Evolutionary conservation across 108 stramenopile species (phyloP), one percentile per base, ranked within the genome.

Genomic region (Licmophora abbreviata): DNA sequence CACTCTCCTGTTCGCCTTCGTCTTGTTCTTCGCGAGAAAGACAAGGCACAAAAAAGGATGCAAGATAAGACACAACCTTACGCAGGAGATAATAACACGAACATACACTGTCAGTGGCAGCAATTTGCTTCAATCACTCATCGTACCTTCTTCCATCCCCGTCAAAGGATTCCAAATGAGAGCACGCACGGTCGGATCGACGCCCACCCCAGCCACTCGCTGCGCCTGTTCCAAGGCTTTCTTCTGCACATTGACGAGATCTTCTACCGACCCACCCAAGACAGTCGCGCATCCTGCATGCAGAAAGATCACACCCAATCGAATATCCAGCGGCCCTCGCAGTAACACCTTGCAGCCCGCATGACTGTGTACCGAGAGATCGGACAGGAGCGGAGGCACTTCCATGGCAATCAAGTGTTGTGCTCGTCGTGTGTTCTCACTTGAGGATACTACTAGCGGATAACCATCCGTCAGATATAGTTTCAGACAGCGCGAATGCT

Each of bases 101-200:
- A n/a, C n/a, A n/a, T n/a, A n/a, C n/a, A n/a, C n/a, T n/a, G n/a
- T n/a, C n/a, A 43, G 42, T 43, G 5, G 42, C 42, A 43, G 14
- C 42, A 43, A 43, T 21, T 35, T n/a, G 10, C 14, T n/a, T n/a
- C n/a, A n/a, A n/a, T n/a, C n/a, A n/a, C n/a, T n/a, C n/a, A n/a
- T n/a, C n/a, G 6, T 43, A 30, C 56, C 49, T 22, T 63, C 52
- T 11, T 61, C 60, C 1, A 14, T 30, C 55, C n/a, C 40, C 54
- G 42, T 62, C 18, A 71, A 65, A 23, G 62, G 64, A 64, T 69
- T 73, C 62, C 81, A 74, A 51, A 81, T 63, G 48, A 89, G 59
- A 12, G 87, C 87, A 29, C 76, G 78, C 17, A 84, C 63, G 1
- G 87, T 89, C 22, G 87, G 66, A 75, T 89, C 87, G 4, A 85